Conservation (phyloP, 2,329 filamentous ascomycete genomes). For the Fusarium succisae region DNA sequence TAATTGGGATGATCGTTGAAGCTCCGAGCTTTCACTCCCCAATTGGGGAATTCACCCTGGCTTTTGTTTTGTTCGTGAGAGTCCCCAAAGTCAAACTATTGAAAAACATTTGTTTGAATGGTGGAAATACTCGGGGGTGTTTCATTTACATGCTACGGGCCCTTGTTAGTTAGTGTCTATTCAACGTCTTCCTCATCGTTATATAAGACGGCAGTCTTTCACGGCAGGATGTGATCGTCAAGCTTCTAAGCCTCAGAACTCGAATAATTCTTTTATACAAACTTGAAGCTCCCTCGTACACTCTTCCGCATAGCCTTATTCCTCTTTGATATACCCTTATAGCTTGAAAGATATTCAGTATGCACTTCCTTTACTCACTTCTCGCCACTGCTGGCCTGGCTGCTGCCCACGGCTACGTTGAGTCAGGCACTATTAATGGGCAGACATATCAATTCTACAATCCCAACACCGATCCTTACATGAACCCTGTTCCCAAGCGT, state of each 20-base stretch:
- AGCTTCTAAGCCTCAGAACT: conserved; percentile 1
- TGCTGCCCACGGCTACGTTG: conserved; percentile 60
- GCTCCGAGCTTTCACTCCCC: conserved; percentile 18
- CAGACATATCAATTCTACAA: conserved; percentile 47
- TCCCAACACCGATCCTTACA: conserved; percentile 56
- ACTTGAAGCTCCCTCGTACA: background rate
- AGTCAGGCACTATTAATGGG: conserved; percentile 55
- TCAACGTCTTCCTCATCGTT: background rate
- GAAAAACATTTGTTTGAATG: conserved; percentile 21
- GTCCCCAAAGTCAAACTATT: conserved; percentile 4
- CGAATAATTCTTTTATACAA: background rate
- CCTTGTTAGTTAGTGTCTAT: background rate
- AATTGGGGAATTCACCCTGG: conserved; percentile 1
- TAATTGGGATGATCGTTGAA: conserved; percentile 17
- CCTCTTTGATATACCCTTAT: no score
- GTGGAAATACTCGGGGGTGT: conserved; percentile 29
- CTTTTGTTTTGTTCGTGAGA: conserved; percentile 9
- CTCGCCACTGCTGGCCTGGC: conserved; percentile 51
- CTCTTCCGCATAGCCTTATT: background rate
- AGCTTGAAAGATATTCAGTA: conserved; percentile 2
- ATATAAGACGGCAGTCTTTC: conserved; percentile 24
- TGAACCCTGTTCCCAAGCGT: conserved; percentile 55
- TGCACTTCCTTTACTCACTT: conserved; percentile 40
- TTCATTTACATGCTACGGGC: conserved; percentile 16
- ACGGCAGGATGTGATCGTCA: conserved; percentile 3